phyloP scores from a whole-genome alignment of 306 rosid genomes.

The Citrullus mucosospermus region DNA sequence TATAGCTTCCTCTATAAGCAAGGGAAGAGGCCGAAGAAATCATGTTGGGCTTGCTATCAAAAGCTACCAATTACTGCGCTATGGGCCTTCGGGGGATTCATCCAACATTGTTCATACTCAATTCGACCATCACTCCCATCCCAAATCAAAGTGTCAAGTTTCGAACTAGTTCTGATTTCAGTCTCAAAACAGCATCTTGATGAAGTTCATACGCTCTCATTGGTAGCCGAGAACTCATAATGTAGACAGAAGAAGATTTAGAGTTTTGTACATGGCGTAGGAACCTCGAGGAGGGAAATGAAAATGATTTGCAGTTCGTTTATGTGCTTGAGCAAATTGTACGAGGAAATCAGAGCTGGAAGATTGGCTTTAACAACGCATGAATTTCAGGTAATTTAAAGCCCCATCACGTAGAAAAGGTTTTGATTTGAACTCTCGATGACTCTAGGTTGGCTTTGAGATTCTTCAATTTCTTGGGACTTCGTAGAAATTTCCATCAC shows the following conservation, averaged over 20 bases:
- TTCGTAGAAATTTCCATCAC: conserved; percentile 61
- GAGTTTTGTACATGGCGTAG: conserved; percentile 16
- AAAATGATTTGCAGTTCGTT: conserved; percentile 39
- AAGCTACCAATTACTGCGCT: no score
- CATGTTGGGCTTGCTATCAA: no score
- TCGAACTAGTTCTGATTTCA: not conserved
- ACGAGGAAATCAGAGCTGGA: conserved; percentile 76
- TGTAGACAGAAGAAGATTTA: conserved; percentile 7
- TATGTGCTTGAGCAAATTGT: conserved; percentile 37
- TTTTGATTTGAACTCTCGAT: conserved; percentile 38
- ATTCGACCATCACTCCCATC: not conserved
- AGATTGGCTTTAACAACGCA: conserved; percentile 35
- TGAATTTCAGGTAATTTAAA: conserved; percentile 36
- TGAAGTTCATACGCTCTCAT: conserved; percentile 19
- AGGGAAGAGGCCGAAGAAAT: no score
- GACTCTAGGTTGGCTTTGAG: conserved; percentile 71
- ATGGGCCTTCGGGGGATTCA: not conserved
- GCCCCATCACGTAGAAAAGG: conserved; percentile 54
- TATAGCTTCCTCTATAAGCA: no score
- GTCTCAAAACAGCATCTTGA: not conserved
- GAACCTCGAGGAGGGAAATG: conserved; percentile 17
- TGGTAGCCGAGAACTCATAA: conserved; percentile 8
- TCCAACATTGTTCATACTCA: not conserved
- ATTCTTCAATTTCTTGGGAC: conserved; percentile 66
- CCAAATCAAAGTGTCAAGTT: not conserved